Conservation (phyloP, 2,329 filamentous ascomycete genomes). For the Didymella keratinophila region DNA sequence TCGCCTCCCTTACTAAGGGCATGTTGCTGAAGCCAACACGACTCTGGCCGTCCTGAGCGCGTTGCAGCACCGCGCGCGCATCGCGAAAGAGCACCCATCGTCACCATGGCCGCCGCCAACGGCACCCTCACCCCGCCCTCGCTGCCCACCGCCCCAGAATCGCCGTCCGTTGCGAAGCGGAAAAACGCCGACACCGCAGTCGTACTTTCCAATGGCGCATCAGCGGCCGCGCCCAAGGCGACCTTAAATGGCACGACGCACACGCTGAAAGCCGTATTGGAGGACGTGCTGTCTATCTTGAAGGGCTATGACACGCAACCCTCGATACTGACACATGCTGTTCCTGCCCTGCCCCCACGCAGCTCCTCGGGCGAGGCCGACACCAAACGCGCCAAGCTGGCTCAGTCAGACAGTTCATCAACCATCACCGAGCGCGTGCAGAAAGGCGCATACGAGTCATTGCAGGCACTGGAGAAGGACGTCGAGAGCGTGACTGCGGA, state of each 20-base stretch:
- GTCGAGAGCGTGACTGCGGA: slow-evolving; percentile 51
- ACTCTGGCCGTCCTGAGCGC: slow-evolving; percentile 44
- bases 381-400: slow-evolving; percentile 56
- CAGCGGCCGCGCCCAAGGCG: slow-evolving; percentile 29
- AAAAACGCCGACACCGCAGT: slow-evolving; percentile 53
- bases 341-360: slow-evolving; percentile 41
- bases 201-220: slow-evolving; percentile 41
- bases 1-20: slow-evolving; percentile 13
- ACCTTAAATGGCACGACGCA: slow-evolving; percentile 29
- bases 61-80: slow-evolving; percentile 46
- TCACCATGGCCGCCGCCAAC: slow-evolving; percentile 48
- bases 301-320: slow-evolving; percentile 56
- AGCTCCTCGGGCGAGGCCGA: slow-evolving; percentile 51
- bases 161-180: slow-evolving; percentile 52
- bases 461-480: slow-evolving; percentile 55
- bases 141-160: slow-evolving; percentile 35
- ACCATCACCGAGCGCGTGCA: slow-evolving; percentile 52
- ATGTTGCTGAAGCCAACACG: slow-evolving; percentile 21
- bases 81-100: slow-evolving; percentile 40
- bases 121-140: slow-evolving; percentile 47
- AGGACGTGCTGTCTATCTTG: slow-evolving; percentile 54
- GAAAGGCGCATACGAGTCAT: slow-evolving; percentile 50
- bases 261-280: slow-evolving; percentile 45
- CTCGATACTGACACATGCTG: slow-evolving; percentile 54
- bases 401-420: slow-evolving; percentile 40